Evolutionary conservation across 2,329 filamentous ascomycete species (phyloP).

Genomic region (Aurifilum marmelostoma): DNA sequence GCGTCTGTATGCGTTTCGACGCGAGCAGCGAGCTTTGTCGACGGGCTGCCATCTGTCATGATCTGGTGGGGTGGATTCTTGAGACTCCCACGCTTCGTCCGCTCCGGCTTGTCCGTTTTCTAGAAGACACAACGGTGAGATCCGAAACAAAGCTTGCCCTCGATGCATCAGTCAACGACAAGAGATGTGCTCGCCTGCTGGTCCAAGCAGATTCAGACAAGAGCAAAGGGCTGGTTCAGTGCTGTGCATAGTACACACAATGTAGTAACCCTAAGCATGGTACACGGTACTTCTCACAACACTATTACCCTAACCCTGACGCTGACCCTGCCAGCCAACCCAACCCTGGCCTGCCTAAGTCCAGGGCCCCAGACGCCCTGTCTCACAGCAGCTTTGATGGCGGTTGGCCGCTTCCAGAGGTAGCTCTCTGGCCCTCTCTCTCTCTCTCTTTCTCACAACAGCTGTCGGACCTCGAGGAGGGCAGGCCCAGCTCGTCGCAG

Average conservation of each 20-base stretch:
- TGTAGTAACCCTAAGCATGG: no score
- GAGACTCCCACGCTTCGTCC: neutral
- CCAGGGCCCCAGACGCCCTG: neutral
- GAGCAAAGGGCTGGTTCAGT: neutral
- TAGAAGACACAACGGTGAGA: neutral
- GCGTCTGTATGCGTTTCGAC: conserved; percentile 20
- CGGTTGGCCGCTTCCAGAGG: neutral
- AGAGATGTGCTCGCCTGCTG: no score
- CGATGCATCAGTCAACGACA: no score
- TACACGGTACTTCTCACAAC: no score
- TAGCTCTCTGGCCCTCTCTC: no score
- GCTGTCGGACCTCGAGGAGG: neutral
- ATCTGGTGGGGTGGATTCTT: neutral
- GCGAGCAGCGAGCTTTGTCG: conserved; percentile 25
- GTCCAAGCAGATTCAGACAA: neutral
- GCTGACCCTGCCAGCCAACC: neutral
- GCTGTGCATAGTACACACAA: neutral
- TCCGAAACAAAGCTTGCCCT: no score
- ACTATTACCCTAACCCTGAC: neutral
- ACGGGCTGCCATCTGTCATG: conserved; percentile 14
- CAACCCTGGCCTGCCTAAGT: neutral
- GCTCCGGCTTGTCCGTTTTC: neutral
- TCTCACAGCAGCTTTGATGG: neutral
- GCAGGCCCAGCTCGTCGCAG: neutral
- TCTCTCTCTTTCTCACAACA: neutral